Conservation (phyloP, 1,284 basidiomycete genomes). For the Sanguinoderma infundibulare region DNA sequence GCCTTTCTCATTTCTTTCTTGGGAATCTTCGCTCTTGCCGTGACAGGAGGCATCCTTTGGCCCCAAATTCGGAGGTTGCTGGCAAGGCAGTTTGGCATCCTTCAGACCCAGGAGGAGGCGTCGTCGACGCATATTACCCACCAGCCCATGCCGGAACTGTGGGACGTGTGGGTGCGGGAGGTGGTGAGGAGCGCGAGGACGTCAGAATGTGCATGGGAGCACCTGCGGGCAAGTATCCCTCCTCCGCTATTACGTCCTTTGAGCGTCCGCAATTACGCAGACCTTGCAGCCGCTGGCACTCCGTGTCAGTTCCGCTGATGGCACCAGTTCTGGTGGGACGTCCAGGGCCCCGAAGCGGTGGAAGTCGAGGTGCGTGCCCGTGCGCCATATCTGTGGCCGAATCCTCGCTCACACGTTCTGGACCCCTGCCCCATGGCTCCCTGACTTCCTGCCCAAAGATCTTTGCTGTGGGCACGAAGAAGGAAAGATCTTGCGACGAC, state of each 20-base stretch:
- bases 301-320: slow-evolving; percentile 8
- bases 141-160: slow-evolving; percentile 1
- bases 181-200: slow-evolving; percentile 8
- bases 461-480: slow-evolving; percentile 5
- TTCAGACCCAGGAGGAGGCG: not conserved
- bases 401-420: slow-evolving; percentile 14
- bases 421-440: slow-evolving; percentile 8
- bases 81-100: slow-evolving; percentile 1
- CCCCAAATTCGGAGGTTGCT: slow-evolving; percentile 8
- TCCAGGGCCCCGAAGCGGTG: slow-evolving; percentile 1
- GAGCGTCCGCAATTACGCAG: slow-evolving; percentile 5
- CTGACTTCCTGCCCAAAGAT: slow-evolving; percentile 1
- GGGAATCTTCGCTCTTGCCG: slow-evolving; percentile 11
- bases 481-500: not conserved
- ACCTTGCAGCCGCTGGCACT: slow-evolving; percentile 19
- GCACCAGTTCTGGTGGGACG: slow-evolving; percentile 4
- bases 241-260: not conserved
- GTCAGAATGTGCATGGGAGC: slow-evolving; percentile 20
- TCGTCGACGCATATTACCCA: not conserved
- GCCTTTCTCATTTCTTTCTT: slow-evolving; percentile 20
- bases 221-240: slow-evolving; percentile 22
- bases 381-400: not conserved
- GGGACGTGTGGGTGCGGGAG: slow-evolving; percentile 19
- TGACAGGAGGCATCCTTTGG: slow-evolving; percentile 17
- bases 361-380: slow-evolving; percentile 17